Percentiles rank a stretch among this genome's conserved stretches.
Conservation (phyloP, 2,329 filamentous ascomycete species). For the Pestalotiopsis sp. region DNA sequence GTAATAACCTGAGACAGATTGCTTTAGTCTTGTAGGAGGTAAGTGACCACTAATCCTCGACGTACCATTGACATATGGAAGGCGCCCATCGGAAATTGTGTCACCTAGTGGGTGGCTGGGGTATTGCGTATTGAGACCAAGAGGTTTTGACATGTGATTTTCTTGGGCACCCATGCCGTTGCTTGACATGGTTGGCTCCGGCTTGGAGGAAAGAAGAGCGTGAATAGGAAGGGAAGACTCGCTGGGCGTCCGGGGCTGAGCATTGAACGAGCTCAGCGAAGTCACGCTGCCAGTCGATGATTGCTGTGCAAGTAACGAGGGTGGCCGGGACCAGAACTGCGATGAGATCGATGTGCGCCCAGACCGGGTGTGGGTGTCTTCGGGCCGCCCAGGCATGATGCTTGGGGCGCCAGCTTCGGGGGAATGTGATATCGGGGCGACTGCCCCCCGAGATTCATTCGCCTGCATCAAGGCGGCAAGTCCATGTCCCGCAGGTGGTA, state of each 20-base stretch:
- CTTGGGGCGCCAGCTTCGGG: constrained; percentile 25
- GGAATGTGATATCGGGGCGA: constrained; percentile 23
- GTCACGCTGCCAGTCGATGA: constrained; percentile 46
- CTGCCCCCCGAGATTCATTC: constrained; percentile 24
- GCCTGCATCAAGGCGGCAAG: constrained; percentile 19
- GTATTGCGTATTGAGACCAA: constrained; percentile 4
- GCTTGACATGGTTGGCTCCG: constrained; percentile 22
- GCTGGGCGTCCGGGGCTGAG: constrained; percentile 46
- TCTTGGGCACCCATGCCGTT: constrained; percentile 13
- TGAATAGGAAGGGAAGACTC: constrained; percentile 59
- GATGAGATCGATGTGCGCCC: constrained; percentile 23
- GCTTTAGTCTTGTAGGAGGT: neutral
- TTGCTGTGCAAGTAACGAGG: constrained; percentile 47
- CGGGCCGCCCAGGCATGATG: constrained; percentile 20
- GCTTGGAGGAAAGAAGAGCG: constrained; percentile 49
- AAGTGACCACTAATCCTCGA: neutral
- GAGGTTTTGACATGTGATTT: neutral
- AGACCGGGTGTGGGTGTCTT: constrained; percentile 17
- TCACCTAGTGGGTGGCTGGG: constrained; percentile 13
- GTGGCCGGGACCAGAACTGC: constrained; percentile 34
- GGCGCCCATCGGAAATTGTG: neutral
- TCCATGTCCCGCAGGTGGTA: constrained; percentile 13
- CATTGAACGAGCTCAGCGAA: constrained; percentile 40
- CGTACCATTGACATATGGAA: constrained; percentile 4
- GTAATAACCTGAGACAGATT: constrained; percentile 4